phyloP scores from a whole-genome alignment of 257 asterid genomes.

The Parsonsia alboflavescens region DNA sequence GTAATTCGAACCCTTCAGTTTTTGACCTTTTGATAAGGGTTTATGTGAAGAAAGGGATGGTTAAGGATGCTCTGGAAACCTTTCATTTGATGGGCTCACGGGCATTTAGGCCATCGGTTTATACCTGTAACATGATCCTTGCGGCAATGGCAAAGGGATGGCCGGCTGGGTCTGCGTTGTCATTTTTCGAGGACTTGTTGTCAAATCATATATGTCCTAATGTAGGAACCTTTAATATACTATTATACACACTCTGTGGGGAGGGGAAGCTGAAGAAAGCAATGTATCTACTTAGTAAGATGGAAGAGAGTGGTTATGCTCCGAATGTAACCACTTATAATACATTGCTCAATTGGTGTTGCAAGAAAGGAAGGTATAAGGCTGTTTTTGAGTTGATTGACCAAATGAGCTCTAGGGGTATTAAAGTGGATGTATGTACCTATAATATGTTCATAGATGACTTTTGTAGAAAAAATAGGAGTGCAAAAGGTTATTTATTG shows the following conservation, averaged over 20 bases:
- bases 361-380: slow-evolving; percentile 73
- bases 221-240: slow-evolving; percentile 63
- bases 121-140: slow-evolving; percentile 76
- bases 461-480: slow-evolving; percentile 57
- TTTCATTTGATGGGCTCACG: slow-evolving; percentile 55
- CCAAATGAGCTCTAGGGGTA: slow-evolving; percentile 68
- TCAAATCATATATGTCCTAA: slow-evolving; percentile 54
- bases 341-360: slow-evolving; percentile 72
- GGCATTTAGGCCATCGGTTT: slow-evolving; percentile 65
- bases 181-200: slow-evolving; percentile 67
- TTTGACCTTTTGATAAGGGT: slow-evolving; percentile 80
- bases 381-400: slow-evolving; percentile 64
- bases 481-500: slow-evolving; percentile 71
- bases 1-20: slow-evolving; percentile 86
- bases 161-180: slow-evolving; percentile 53
- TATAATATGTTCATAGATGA: slow-evolving; percentile 72
- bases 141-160: slow-evolving; percentile 41
- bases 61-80: slow-evolving; percentile 48
- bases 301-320: slow-evolving; percentile 91
- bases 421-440: slow-evolving; percentile 68
- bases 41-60: slow-evolving; percentile 45
- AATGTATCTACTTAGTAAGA: slow-evolving; percentile 49
- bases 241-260: slow-evolving; percentile 61
- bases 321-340: slow-evolving; percentile 80
- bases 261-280: slow-evolving; percentile 74